Conservation (phyloP, 2,329 filamentous ascomycete species). For the Cladophialophora psammophila region DNA sequence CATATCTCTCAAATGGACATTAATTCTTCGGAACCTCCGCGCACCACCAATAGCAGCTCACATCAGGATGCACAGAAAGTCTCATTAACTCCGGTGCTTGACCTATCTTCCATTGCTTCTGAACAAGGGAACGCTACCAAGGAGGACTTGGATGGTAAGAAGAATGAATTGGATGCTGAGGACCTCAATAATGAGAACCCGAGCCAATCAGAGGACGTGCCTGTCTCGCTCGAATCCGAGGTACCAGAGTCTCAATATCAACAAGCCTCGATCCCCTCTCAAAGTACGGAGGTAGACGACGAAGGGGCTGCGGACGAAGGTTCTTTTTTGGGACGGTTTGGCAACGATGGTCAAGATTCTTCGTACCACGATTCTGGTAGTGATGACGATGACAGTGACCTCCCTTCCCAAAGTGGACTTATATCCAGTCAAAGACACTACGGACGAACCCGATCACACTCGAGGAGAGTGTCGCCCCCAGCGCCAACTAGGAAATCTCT, state of each 20-base stretch:
- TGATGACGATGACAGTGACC: constrained; percentile 33
- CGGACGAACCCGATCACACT: constrained; percentile 7
- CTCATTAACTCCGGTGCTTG: constrained; percentile 30
- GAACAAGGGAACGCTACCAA: constrained; percentile 11
- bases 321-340: constrained; percentile 37
- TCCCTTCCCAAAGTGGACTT: constrained; percentile 36
- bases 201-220: constrained; percentile 9
- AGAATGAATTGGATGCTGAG: background rate
- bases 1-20: constrained; percentile 38
- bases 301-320: constrained; percentile 13
- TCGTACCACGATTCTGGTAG: constrained; percentile 34
- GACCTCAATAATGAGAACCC: constrained; percentile 16
- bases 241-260: constrained; percentile 29
- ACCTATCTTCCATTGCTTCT: constrained; percentile 27
- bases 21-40: constrained; percentile 23
- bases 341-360: constrained; percentile 35
- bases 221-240: constrained; percentile 24
- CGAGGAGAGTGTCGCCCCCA: constrained; percentile 15
- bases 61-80: constrained; percentile 40
- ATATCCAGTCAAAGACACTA: constrained; percentile 30
- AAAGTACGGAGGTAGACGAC: background rate
- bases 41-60: constrained; percentile 34
- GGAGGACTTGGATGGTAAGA: background rate
- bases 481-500: constrained; percentile 21
- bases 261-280: constrained; percentile 9